Base-by-base conservation (phyloP, 768 basidiomycete species). In the Hebeloma cylindrosporum region DNA sequence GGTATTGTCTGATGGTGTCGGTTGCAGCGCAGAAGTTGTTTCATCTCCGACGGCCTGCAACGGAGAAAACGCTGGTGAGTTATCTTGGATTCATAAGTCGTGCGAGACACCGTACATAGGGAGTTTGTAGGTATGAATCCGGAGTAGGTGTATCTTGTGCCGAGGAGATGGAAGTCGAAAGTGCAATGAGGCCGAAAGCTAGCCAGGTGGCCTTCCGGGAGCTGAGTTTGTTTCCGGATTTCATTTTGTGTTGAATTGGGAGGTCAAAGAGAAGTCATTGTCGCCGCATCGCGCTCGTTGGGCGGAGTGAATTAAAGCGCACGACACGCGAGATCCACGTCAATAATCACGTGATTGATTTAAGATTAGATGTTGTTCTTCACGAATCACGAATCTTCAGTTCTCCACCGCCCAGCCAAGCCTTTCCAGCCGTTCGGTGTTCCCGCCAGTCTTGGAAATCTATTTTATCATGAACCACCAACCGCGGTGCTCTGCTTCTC, bases 121-220 rank as follows among this genome's bases (percentile, higher is more conserved):
- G 56, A 32, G 55, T 60, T 46, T 65, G 60, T 35, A 59, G 51
- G 43, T 57, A 30, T 40, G 61, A 40, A 41, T 60, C 58, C 38
- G 70, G 70, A 9, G 62, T 60, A 45, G 48, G 33, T 40, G 60
- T 50, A 36, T 66, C 66, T 43, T 72, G 72, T 37, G 73, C 73
- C 40, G 75, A 70, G 25, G 71, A 69, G 42, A 74, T 52, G 66
- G 32, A 73, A 60, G 20, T 70, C 29, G 74, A 64, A 17, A 82
- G 60, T 43, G 75, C 75, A 52, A 81, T 65, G 51, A 83, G 69
- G 45, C 76, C 78, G 63, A 82, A 80, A 37, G 79, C 78, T 33
- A 83, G 60, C 80, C 82, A 83, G 35, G 73, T 66, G 34, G 77
- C 77, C 56, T 75, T 77, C 53, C 70, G 59, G 43, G 67, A 60